Percentiles rank a stretch among this genome's conserved stretches.
Conservation (phyloP, 1,284 basidiomycete species). For the Trichosporon faecale region DNA sequence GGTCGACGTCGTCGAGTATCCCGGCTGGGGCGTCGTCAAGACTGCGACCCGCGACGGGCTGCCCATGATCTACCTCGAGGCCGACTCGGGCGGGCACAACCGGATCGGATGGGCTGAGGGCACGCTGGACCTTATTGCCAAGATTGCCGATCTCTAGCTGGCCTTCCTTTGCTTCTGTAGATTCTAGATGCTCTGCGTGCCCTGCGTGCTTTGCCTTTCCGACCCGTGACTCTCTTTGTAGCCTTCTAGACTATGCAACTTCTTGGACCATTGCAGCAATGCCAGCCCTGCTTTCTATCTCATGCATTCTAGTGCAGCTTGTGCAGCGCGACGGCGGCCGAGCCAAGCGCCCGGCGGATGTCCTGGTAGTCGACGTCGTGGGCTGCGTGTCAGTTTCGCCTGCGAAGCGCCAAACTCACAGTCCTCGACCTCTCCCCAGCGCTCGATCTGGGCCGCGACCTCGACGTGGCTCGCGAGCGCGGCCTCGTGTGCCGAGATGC, state of each 20-base stretch:
- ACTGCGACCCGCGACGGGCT: constrained; percentile 16
- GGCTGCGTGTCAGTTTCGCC: constrained; percentile 56
- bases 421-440: constrained; percentile 99
- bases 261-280: background rate
- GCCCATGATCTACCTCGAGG: constrained; percentile 43
- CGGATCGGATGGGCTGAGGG: constrained; percentile 46
- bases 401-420: constrained; percentile 60
- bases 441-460: constrained; percentile 88
- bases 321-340: constrained; percentile 58
- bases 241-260: background rate
- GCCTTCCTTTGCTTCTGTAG: background rate
- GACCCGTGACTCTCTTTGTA: background rate
- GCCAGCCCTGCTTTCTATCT: background rate
- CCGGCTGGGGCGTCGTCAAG: constrained; percentile 36
- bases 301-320: constrained; percentile 8
- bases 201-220: background rate
- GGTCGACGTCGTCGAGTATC: constrained; percentile 19
- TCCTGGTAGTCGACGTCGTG: constrained; percentile 97
- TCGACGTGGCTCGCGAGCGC: constrained; percentile 81
- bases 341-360: constrained; percentile 79
- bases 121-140: constrained; percentile 42
- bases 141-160: constrained; percentile 25
- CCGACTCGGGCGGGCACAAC: constrained; percentile 43
- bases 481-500: constrained; percentile 77
- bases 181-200: background rate